Percentiles rank a stretch among this genome's conserved stretches.
These are phyloP conservation scores for Diplocarpon mali DNA, from an alignment of 2,329 filamentous ascomycete genomes.

Conservation along the genomic window DNA sequence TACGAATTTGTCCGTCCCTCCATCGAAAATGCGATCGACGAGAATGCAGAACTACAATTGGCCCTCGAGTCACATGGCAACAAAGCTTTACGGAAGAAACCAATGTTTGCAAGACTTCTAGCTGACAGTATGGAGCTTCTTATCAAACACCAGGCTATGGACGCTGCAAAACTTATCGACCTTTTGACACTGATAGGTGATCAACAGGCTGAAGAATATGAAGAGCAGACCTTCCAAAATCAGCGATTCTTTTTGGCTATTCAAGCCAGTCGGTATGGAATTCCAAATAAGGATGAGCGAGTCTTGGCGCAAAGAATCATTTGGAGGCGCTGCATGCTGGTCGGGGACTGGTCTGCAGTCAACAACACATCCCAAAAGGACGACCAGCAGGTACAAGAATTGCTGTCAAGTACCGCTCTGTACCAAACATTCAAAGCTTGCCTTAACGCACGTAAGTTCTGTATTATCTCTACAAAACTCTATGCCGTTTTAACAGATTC, in stretches of 20 bases:
- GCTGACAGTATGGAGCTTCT: conserved; percentile 59
- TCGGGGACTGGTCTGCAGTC: conserved; percentile 73
- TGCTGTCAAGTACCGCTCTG: conserved; percentile 54
- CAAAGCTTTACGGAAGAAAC: conserved; percentile 44
- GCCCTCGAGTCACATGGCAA: conserved; percentile 51
- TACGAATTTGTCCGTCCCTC: conserved; percentile 60
- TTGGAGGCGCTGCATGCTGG: conserved; percentile 78
- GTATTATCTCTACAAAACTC: neutral
- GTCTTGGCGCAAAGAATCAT: conserved; percentile 51
- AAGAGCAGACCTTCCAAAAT: conserved; percentile 35
- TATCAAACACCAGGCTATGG: conserved; percentile 60
- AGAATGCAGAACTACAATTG: conserved; percentile 64
- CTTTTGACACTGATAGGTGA: conserved; percentile 63
- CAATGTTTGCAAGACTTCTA: conserved; percentile 60
- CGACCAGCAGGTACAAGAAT: conserved; percentile 54
- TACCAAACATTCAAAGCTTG: conserved; percentile 57
- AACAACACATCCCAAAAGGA: conserved; percentile 68
- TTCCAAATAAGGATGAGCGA: conserved; percentile 43
- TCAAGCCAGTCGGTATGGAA: conserved; percentile 33
- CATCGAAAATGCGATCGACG: conserved; percentile 65
- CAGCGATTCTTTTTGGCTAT: conserved; percentile 57
- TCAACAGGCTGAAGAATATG: conserved; percentile 30
- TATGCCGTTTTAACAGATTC: conserved; percentile 17
- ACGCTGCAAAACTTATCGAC: conserved; percentile 56
- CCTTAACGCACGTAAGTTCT: conserved; percentile 50